Evolutionary conservation across 31 red algal genomes (phyloP), one percentile per base, ranked within the genome.

Genomic region (Bonnemaisonia californica): DNA sequence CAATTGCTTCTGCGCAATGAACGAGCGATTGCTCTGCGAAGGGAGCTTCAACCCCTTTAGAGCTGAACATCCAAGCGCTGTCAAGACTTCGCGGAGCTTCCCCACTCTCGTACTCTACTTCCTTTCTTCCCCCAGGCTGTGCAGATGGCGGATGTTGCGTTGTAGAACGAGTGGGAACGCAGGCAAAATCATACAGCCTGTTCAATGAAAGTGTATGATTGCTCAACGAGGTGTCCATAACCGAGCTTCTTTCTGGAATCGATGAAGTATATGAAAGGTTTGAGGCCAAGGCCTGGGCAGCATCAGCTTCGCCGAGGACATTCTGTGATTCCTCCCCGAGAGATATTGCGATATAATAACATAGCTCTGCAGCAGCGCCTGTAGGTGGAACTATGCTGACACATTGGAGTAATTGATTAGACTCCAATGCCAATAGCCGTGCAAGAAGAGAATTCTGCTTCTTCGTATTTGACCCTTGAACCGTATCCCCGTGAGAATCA

Each of bases 271-370:
- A 33, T 1, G 29, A 16, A 42, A 1, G 13, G 32, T 31, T 56
- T 23, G 54, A 56, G 4, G 38, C 2, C 24, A 62, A 1, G 24
- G 51, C 79, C 45, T 71, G 67, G 30, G 54, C 60, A 26, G 65
- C 45, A 38, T 60, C 65, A 36, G 48, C 60, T 75, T 91, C 88
- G 11, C 88, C 88, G 16, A 80, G 16, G 35, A 72, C 30, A 45
- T 72, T 69, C 42, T 91, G 80, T 34, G 88, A 79, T 79, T 91
- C 88, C 69, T 91, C 81, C 4, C 79, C 79, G 18, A 91, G 37
- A 4, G 71, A 68, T n/a, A 85, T 35, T 2, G 88, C 80, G 41
- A 91, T 79, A 33, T 76, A 71, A 36, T 79, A 91, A 41, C 88
- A 84, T 18, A 91, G 30, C 57, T 91, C 88, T 41, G 71, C 71